These are phyloP conservation scores for Hypomyces rosellus DNA, from an alignment of 2,329 filamentous ascomycete genomes.

Conservation along the genomic window DNA sequence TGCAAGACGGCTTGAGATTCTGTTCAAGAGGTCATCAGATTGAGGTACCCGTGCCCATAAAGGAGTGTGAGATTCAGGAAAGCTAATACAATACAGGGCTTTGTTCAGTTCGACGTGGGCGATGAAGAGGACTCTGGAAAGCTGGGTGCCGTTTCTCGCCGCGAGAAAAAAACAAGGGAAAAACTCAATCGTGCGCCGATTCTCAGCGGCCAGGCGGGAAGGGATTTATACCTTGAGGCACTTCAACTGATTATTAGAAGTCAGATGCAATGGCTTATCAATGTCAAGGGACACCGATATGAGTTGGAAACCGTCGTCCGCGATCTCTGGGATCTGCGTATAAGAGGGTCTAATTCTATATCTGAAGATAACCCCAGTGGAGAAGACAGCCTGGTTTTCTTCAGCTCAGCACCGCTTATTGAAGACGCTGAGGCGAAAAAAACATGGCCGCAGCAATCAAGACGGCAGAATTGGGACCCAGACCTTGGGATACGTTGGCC, in stretches of 20 bases:
- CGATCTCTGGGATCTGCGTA: constrained; percentile 78
- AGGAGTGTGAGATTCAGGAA: neutral
- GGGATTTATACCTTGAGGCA: constrained; percentile 74
- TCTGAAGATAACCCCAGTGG: constrained; percentile 17
- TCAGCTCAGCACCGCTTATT: constrained; percentile 32
- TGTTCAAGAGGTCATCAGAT: constrained; percentile 77
- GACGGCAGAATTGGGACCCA: constrained; percentile 38
- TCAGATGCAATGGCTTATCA: constrained; percentile 69
- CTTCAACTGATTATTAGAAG: constrained; percentile 80
- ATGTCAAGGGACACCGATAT: constrained; percentile 56
- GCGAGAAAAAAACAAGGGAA: constrained; percentile 51
- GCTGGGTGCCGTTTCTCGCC: constrained; percentile 48
- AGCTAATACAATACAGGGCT: constrained; percentile 33
- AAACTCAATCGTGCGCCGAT: constrained; percentile 43
- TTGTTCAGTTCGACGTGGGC: constrained; percentile 49
- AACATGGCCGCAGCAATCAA: constrained; percentile 24
- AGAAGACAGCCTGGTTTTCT: constrained; percentile 28
- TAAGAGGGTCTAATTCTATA: constrained; percentile 37
- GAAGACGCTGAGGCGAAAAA: constrained; percentile 15
- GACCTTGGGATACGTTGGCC: constrained; percentile 43
- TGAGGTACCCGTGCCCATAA: constrained; percentile 45
- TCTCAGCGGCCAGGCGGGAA: constrained; percentile 60
- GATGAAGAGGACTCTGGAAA: constrained; percentile 68
- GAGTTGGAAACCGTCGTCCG: constrained; percentile 74
- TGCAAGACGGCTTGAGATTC: constrained; percentile 70